These are phyloP conservation scores for Ceratocystiopsis sp. DNA, from an alignment of 2,329 filamentous ascomycete genomes.

Conservation along the genomic window DNA sequence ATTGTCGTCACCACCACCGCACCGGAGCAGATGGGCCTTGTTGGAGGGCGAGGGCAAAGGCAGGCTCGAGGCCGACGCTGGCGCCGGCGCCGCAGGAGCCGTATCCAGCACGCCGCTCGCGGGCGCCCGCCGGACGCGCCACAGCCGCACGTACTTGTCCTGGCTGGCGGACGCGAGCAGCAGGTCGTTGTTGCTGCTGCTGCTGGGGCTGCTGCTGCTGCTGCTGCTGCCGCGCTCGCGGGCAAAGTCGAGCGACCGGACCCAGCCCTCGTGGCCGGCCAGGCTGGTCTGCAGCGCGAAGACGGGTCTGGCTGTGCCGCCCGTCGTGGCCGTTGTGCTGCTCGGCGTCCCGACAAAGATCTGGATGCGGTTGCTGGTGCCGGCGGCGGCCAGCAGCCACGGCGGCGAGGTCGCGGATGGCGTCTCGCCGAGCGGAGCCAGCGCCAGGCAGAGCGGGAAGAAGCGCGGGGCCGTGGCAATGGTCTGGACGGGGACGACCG, in stretches of 20 bases:
- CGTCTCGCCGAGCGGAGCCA: constrained; percentile 48
- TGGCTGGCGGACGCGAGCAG: constrained; percentile 87
- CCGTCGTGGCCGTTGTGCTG: constrained; percentile 12
- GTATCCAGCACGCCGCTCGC: too few species aligned
- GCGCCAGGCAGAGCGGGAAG: constrained; percentile 62
- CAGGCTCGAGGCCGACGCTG: constrained; percentile 28
- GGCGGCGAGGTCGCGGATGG: constrained; percentile 18
- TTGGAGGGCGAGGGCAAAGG: constrained; percentile 64
- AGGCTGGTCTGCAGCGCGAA: constrained; percentile 65
- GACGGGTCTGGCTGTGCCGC: constrained; percentile 16
- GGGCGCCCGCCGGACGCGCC: constrained; percentile 44
- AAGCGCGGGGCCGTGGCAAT: constrained; percentile 61
- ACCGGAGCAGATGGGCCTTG: constrained; percentile 65
- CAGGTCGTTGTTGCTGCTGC: constrained; percentile 49
- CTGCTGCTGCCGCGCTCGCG: constrained; percentile 30
- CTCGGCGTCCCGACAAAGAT: constrained; percentile 41
- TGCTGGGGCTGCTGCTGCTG: constrained; percentile 11
- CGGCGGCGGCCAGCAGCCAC: constrained; percentile 64
- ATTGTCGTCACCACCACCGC: constrained; percentile 18
- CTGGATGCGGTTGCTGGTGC: constrained; percentile 69
- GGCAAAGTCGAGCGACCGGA: constrained; percentile 68
- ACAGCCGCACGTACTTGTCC: constrained; percentile 91
- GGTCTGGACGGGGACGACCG: constrained; percentile 55
- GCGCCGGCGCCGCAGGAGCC: not conserved
- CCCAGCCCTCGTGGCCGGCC: constrained; percentile 86